These are phyloP conservation scores for Penicillium glabrum DNA, from an alignment of 2,329 filamentous ascomycete species.

Conservation along the genomic window DNA sequence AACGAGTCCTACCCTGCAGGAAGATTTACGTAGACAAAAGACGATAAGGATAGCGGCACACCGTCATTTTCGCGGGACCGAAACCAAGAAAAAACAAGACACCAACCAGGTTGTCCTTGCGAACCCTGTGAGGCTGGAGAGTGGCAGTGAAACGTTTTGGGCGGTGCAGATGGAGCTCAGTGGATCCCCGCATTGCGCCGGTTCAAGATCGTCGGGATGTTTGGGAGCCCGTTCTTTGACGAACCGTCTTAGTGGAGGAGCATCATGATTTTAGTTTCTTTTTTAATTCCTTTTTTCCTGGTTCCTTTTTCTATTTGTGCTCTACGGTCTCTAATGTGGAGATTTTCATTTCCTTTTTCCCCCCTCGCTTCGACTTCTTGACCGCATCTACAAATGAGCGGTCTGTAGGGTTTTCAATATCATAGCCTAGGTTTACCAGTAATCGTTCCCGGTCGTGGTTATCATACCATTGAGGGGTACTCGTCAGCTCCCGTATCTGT, in stretches of 20 bases:
- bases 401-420: not conserved
- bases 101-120: not conserved
- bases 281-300: not conserved
- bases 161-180: conserved; percentile 28
- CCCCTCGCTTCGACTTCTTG: not conserved
- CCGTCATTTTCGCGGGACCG: conserved; percentile 13
- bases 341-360: not conserved
- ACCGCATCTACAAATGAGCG: conserved; percentile 3
- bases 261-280: not conserved
- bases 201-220: conserved; percentile 22
- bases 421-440: not conserved
- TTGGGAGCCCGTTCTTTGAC: conserved; percentile 19
- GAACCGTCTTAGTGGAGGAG: conserved; percentile 9
- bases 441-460: not conserved
- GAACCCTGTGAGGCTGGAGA: conserved; percentile 27
- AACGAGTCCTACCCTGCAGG: not conserved
- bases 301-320: not conserved
- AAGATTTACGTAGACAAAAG: not conserved
- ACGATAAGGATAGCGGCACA: conserved; percentile 1
- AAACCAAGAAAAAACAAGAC: not conserved
- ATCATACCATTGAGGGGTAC: not conserved
- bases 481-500: conserved; percentile 10
- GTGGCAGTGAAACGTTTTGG: conserved; percentile 33
- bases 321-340: not conserved
- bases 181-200: conserved; percentile 12